phyloP scores from a whole-genome alignment of 495 filamentous ascomycete species.

The Penicillium tannophilum region DNA sequence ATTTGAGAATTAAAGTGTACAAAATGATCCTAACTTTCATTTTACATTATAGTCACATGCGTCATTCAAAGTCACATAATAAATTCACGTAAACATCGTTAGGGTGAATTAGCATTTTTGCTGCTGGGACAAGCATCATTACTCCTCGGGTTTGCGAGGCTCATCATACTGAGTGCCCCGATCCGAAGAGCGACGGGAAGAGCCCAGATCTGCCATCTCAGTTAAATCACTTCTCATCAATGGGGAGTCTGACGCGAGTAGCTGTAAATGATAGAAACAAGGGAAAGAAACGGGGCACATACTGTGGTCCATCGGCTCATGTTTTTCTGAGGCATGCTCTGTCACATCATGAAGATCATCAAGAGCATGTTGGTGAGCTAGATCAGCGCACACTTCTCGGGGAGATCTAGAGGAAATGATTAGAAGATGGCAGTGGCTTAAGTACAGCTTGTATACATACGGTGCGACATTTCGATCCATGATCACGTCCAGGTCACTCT shows the following conservation, averaged over 20 bases:
- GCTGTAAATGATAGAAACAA: too few species aligned
- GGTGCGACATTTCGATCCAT: slow-evolving; percentile 26
- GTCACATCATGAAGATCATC: slow-evolving; percentile 28
- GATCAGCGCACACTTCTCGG: slow-evolving; percentile 25
- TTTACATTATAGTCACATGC: not conserved
- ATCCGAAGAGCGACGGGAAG: slow-evolving; percentile 11
- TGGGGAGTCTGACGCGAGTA: too few species aligned
- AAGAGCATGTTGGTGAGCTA: slow-evolving; percentile 31
- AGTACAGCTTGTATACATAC: slow-evolving; percentile 11
- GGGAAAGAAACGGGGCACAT: not conserved
- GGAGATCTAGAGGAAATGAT: slow-evolving; percentile 19
- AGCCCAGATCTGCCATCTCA: slow-evolving; percentile 2
- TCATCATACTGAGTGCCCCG: slow-evolving; percentile 11
- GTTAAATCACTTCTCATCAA: not conserved
- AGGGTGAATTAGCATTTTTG: not conserved
- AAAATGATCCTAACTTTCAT: not conserved
- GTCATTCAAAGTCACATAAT: not conserved
- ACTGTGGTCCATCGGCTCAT: slow-evolving; percentile 15
- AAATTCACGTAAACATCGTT: not conserved
- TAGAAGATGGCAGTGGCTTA: not conserved
- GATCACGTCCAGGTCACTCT: slow-evolving; percentile 19
- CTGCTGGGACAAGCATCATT: not conserved
- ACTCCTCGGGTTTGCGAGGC: slow-evolving; percentile 18
- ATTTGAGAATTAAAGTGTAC: too few species aligned
- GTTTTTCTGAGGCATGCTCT: slow-evolving; percentile 19